These are phyloP conservation scores for Penicillium sp. DNA, from an alignment of 2,329 filamentous ascomycete genomes.

Conservation along the genomic window DNA sequence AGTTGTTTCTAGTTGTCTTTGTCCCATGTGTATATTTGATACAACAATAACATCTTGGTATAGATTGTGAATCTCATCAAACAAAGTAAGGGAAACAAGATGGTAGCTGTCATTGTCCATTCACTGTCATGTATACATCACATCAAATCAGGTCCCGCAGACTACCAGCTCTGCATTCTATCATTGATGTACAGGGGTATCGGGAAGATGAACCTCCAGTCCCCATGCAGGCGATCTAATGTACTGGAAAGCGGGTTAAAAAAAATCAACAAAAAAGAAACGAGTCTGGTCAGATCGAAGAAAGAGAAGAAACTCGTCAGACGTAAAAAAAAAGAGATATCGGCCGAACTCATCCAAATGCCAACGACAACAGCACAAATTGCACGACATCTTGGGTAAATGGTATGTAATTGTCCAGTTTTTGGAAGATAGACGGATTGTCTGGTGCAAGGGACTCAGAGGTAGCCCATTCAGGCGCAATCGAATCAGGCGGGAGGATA, in stretches of 20 bases:
- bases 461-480: too few species aligned
- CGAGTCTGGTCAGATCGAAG: conserved; percentile 3
- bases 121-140: conserved; percentile 9
- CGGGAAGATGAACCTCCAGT: conserved; percentile 22
- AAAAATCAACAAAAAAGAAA: conserved; percentile 2
- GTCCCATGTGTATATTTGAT: conserved; percentile 10
- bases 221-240: conserved; percentile 25
- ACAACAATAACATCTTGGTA: conserved; percentile 4
- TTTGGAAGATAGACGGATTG: background rate
- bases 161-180: conserved; percentile 26
- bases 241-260: conserved; percentile 17
- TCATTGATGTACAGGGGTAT: conserved; percentile 32
- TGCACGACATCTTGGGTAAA: conserved; percentile 20
- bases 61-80: background rate
- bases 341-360: conserved; percentile 14
- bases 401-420: conserved; percentile 16
- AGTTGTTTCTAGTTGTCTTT: background rate
- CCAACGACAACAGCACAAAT: conserved; percentile 21
- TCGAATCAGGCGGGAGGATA: too few species aligned
- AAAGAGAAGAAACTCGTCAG: conserved; percentile 21
- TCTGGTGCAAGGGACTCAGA: background rate
- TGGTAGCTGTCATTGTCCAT: background rate
- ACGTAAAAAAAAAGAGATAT: conserved; percentile 16
- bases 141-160: conserved; percentile 12
- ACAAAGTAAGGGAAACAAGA: background rate